Evolutionary conservation across 768 basidiomycete species (phyloP).

Genomic region (Termitomyces sp.): DNA sequence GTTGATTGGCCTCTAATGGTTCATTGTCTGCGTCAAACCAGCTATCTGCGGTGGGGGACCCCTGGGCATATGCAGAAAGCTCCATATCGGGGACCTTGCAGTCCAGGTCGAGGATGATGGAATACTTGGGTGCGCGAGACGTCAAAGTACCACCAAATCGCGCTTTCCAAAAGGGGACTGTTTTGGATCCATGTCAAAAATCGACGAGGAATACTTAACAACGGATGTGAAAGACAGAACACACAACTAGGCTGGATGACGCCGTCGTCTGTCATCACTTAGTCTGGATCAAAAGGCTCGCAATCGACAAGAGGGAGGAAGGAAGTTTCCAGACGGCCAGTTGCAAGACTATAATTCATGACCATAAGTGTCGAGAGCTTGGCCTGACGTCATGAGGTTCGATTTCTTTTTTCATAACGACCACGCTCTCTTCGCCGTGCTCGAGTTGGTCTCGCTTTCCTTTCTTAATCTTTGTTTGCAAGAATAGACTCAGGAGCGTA

Average conservation of each 20-base stretch:
- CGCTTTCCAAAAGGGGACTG: constrained; percentile 69
- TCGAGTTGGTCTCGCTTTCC: too few relatives aligned
- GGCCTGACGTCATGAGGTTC: too few relatives aligned
- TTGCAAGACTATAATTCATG: constrained; percentile 51
- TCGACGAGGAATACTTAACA: too few relatives aligned
- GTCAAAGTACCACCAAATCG: constrained; percentile 59
- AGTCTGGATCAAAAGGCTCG: constrained; percentile 53
- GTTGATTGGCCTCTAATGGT: constrained; percentile 68
- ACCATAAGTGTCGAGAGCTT: neutral
- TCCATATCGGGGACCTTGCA: constrained; percentile 66
- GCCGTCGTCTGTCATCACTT: constrained; percentile 54
- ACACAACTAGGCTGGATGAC: constrained; percentile 52
- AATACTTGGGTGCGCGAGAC: constrained; percentile 57
- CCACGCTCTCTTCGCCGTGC: too few relatives aligned
- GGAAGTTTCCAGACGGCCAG: constrained; percentile 63
- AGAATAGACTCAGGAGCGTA: too few relatives aligned
- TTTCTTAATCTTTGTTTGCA: too few relatives aligned
- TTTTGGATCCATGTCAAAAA: too few relatives aligned
- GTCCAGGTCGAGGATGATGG: constrained; percentile 57
- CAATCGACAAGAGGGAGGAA: constrained; percentile 70
- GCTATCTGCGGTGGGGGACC: constrained; percentile 40
- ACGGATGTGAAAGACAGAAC: constrained; percentile 16
- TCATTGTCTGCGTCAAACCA: constrained; percentile 60
- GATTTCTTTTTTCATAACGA: too few relatives aligned
- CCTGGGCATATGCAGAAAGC: constrained; percentile 55